Evolutionary conservation across 2,329 filamentous ascomycete species (phyloP), one percentile per base, ranked within the genome.

Genomic region (Fusarium tupiense): DNA sequence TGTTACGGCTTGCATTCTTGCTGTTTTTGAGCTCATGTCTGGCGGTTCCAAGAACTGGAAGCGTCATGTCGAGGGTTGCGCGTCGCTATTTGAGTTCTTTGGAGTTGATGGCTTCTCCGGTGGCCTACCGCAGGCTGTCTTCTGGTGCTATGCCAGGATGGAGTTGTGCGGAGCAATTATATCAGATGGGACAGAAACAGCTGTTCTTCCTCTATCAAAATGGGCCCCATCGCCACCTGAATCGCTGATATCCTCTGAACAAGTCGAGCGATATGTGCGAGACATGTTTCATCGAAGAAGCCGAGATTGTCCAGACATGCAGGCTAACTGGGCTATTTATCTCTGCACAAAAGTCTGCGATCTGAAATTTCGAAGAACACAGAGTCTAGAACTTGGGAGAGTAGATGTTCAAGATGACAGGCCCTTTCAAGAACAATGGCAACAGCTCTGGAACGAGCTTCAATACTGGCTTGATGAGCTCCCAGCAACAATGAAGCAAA

Each of bases 71-170:
- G 88, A 90, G 61, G 88, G 88, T 1, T 89, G 88, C 69, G 87
- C 88, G 3, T 84, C 86, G 4, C 77, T 90, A 4, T 86, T 90
- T 29, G 84, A 86, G 67, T 84, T 86, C 4, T 85, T 86, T 64
- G 84, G 83, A 5, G 86, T 90, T 10, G 84, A 87, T 43, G 88
- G 88, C 1, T 81, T 81, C 66, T 80, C 79, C 6, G 80, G 80
- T 17, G 80, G 80, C n/a, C 84, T 88, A 8, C 82, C 83, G 11
- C 86, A 88, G 72, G 88, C 87, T 1, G 81, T 90, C 0, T 90
- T 90, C 70, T 90, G 88, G 88, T 89, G 87, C 72, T 90, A 88
- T 74, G 87, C 86, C 1, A 83, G 88, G 49, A 90, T 90, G 87
- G 88, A 89, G 74, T 75, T 89, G 7, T 89, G 88, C 67, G 87